Conservation (phyloP, 352 stramenopile species). For the Blastocystis sp. region DNA sequence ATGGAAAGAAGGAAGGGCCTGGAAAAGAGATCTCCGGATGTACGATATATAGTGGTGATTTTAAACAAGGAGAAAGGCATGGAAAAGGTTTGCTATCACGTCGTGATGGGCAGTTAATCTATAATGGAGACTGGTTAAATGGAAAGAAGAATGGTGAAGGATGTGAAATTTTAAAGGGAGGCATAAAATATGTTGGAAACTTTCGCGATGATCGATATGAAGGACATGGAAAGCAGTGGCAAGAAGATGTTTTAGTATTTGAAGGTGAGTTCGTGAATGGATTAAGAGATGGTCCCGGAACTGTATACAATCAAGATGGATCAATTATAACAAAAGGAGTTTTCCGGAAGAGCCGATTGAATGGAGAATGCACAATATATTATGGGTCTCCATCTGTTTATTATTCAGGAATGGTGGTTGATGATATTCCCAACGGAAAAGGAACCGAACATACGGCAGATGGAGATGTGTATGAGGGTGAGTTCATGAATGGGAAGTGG, state of each 20-base stretch:
- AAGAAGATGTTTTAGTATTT: neutral
- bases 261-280: constrained; percentile 56
- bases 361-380: constrained; percentile 30
- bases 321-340: neutral
- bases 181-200: constrained; percentile 30
- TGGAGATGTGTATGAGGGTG: neutral
- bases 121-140: constrained; percentile 13
- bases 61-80: neutral
- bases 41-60: constrained; percentile 2
- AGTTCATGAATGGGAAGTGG: constrained; percentile 18
- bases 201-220: constrained; percentile 39
- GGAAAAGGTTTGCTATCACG: neutral
- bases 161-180: constrained; percentile 30
- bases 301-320: constrained; percentile 11
- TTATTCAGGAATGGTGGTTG: constrained; percentile 1
- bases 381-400: neutral
- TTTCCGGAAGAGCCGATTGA: neutral
- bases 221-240: neutral
- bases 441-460: neutral
- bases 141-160: constrained; percentile 47
- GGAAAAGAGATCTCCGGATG: neutral
- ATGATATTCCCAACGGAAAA: constrained; percentile 31
- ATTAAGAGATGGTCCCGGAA: neutral
- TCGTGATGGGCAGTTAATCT: constrained; percentile 9
- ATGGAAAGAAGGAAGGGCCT: constrained; percentile 6